Evolutionary conservation across 306 rosid genomes (phyloP).

Genomic region (Prinsepia uniflora): DNA sequence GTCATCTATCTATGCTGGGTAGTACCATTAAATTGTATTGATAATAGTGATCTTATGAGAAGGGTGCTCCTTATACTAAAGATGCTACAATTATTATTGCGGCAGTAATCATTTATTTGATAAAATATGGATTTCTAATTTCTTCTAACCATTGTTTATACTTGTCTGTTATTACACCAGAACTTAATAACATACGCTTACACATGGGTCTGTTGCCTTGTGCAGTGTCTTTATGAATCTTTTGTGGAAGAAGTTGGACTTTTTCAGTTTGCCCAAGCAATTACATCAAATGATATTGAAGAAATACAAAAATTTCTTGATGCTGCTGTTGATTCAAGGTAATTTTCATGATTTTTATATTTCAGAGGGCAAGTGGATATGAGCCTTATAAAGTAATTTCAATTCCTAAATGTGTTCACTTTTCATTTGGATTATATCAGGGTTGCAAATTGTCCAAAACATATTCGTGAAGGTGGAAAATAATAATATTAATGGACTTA

Average conservation of each 20-base stretch:
- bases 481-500: not conserved
- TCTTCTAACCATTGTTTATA: not conserved
- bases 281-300: slow-evolving; percentile 82
- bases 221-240: slow-evolving; percentile 78
- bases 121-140: not conserved
- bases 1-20: not conserved
- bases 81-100: not conserved
- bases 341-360: slow-evolving; percentile 23
- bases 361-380: slow-evolving; percentile 17
- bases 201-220: slow-evolving; percentile 14
- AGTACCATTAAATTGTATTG: not conserved
- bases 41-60: not conserved
- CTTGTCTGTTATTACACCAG: not conserved
- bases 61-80: not conserved
- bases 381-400: not conserved
- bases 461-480: slow-evolving; percentile 8
- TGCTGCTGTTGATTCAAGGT: slow-evolving; percentile 69
- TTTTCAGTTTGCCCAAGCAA: slow-evolving; percentile 83
- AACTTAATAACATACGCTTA: slow-evolving; percentile 18
- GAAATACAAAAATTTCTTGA: slow-evolving; percentile 90
- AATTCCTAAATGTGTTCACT: not conserved
- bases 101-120: not conserved
- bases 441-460: slow-evolving; percentile 3
- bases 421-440: not conserved
- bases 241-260: slow-evolving; percentile 72